These are phyloP conservation scores for Infundibulicybe gibba DNA, from an alignment of 768 basidiomycete species.

Conservation along the genomic window DNA sequence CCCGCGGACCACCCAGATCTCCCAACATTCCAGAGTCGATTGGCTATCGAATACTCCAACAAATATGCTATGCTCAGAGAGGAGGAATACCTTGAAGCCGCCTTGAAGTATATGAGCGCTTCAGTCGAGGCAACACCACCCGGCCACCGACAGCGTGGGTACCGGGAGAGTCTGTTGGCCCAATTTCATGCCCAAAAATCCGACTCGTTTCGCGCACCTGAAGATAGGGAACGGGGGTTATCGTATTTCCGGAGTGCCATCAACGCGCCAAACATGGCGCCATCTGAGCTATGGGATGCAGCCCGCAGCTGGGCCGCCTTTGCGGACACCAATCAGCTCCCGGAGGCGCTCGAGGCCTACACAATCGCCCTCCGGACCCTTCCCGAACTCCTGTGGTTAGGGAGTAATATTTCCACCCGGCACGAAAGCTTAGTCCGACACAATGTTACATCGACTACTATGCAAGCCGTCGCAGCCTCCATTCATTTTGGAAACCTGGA, in stretches of 20 bases:
- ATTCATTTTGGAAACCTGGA: constrained; percentile 3
- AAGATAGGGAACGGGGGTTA: neutral
- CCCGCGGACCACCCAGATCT: neutral
- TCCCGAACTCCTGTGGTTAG: constrained; percentile 6
- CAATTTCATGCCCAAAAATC: neutral
- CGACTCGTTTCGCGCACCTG: neutral
- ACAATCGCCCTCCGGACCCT: constrained; percentile 1
- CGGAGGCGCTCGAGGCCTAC: constrained; percentile 8
- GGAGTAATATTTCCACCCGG: constrained; percentile 1
- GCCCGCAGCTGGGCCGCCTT: constrained; percentile 4
- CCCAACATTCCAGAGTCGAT: neutral
- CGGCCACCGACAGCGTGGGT: neutral
- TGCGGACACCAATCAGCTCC: neutral
- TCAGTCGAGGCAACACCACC: neutral
- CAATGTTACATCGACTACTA: neutral
- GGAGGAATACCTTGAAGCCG: constrained; percentile 4
- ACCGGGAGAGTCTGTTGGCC: neutral
- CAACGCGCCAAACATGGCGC: neutral
- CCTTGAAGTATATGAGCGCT: constrained; percentile 1
- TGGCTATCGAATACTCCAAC: constrained; percentile 1
- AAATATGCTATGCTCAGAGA: constrained; percentile 1
- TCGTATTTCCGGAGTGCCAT: neutral
- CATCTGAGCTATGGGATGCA: constrained; percentile 5
- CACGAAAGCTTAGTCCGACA: constrained; percentile 2
- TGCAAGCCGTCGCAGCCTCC: constrained; percentile 6